Evolutionary conservation across 1,139 yeast species (phyloP).

Genomic region (Geotrichum fermentans): DNA sequence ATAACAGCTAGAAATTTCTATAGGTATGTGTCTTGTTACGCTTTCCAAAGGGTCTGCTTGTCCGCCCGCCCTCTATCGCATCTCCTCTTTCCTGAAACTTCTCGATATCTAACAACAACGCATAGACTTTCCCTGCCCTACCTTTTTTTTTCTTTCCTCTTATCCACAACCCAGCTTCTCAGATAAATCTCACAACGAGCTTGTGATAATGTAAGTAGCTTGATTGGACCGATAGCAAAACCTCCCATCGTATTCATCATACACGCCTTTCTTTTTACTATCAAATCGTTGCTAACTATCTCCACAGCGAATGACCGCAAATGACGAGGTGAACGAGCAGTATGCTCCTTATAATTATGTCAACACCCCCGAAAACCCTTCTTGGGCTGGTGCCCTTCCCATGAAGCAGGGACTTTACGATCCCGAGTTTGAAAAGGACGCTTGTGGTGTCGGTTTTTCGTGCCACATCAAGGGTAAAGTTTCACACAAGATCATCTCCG

Average conservation of each 20-base stretch:
- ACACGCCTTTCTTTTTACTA: background rate
- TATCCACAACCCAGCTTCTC: conserved; percentile 4
- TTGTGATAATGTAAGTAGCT: conserved; percentile 8
- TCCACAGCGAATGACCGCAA: conserved; percentile 14
- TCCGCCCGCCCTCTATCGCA: background rate
- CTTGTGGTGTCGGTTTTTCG: conserved; percentile 98
- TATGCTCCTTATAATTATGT: conserved; percentile 55
- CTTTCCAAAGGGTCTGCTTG: background rate
- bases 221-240: background rate
- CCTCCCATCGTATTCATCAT: too few relatives aligned
- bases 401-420: conserved; percentile 84
- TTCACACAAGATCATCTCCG: conserved; percentile 90
- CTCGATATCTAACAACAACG: too few relatives aligned
- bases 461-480: conserved; percentile 86
- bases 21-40: background rate
- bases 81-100: too few relatives aligned
- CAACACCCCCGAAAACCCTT: conserved; percentile 69
- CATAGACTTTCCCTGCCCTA: background rate
- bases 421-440: conserved; percentile 91
- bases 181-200: background rate
- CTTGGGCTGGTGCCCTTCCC: conserved; percentile 92
- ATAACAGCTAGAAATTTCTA: background rate
- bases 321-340: conserved; percentile 27
- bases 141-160: background rate
- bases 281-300: conserved; percentile 6